Evolutionary conservation across 805 yeast species (phyloP).

Genomic region (Ogataea nitratoaversa): DNA sequence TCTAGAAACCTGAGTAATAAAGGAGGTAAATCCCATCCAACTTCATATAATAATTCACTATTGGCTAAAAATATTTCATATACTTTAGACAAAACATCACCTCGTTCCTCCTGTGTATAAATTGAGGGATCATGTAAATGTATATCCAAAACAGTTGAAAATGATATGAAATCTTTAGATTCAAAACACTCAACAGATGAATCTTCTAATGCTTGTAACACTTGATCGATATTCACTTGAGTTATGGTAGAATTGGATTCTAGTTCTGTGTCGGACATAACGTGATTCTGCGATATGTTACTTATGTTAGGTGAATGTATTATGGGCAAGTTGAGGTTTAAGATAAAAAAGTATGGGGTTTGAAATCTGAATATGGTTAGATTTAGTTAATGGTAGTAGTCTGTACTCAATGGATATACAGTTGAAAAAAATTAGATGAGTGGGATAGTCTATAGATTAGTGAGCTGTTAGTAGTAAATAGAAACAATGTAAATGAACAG

Average conservation of each 20-base stretch:
- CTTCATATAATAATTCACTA: slow-evolving; percentile 51
- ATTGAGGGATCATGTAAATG: slow-evolving; percentile 45
- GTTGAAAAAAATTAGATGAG: too few species aligned
- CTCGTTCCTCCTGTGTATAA: slow-evolving; percentile 48
- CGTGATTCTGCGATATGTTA: too few species aligned
- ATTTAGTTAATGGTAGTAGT: too few species aligned
- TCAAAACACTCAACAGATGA: slow-evolving; percentile 31
- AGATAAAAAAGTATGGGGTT: too few species aligned
- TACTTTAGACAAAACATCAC: slow-evolving; percentile 43
- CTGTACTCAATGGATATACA: too few species aligned
- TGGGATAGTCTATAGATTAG: too few species aligned
- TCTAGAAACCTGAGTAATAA: slow-evolving; percentile 54
- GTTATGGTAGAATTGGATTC: slow-evolving; percentile 11
- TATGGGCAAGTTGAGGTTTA: too few species aligned
- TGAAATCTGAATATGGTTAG: too few species aligned
- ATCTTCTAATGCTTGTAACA: slow-evolving; percentile 17
- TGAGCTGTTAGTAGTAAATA: too few species aligned
- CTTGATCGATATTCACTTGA: slow-evolving; percentile 8
- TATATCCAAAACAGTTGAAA: slow-evolving; percentile 67
- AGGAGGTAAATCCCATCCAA: slow-evolving; percentile 92
- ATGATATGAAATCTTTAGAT: slow-evolving; percentile 60
- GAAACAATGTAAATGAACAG: too few species aligned
- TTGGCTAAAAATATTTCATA: slow-evolving; percentile 40
- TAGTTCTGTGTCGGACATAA: slow-evolving; percentile 11
- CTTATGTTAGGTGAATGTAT: too few species aligned